Conservation (phyloP, 2,329 filamentous ascomycete genomes). For the Fusarium poae region DNA sequence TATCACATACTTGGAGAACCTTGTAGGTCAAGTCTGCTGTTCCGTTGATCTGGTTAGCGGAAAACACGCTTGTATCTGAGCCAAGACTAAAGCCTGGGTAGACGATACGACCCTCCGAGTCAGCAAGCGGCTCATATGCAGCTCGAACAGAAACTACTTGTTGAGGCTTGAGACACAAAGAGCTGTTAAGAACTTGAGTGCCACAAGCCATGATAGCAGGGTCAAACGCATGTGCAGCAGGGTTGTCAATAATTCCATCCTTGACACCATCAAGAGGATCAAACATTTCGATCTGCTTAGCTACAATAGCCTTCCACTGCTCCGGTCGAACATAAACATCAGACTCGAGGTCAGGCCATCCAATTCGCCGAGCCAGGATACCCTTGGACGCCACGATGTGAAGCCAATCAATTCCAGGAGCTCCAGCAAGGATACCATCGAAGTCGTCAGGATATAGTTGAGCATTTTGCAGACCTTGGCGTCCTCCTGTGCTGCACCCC, state of each 20-base stretch:
- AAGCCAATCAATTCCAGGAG: constrained; percentile 14
- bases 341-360: constrained; percentile 1
- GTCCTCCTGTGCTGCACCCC: constrained; percentile 15
- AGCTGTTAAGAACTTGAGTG: not conserved
- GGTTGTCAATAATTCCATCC: constrained; percentile 18
- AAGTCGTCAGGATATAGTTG: constrained; percentile 18
- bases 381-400: constrained; percentile 23
- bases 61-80: constrained; percentile 17
- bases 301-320: constrained; percentile 12
- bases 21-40: constrained; percentile 5
- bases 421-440: constrained; percentile 15
- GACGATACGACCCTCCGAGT: not conserved
- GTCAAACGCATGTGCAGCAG: not conserved
- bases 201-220: constrained; percentile 8
- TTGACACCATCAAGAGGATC: constrained; percentile 16
- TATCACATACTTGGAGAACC: constrained; percentile 4
- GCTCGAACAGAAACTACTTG: constrained; percentile 5
- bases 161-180: not conserved
- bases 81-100: constrained; percentile 11
- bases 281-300: constrained; percentile 13
- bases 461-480: constrained; percentile 13
- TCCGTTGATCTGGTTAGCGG: constrained; percentile 12
- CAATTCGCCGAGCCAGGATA: not conserved
- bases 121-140: constrained; percentile 14
- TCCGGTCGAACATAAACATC: constrained; percentile 14